Percentiles rank a stretch among this genome's conserved stretches.
phyloP scores from a whole-genome alignment of 352 stramenopile genomes.

The Blastocystis sp. region DNA sequence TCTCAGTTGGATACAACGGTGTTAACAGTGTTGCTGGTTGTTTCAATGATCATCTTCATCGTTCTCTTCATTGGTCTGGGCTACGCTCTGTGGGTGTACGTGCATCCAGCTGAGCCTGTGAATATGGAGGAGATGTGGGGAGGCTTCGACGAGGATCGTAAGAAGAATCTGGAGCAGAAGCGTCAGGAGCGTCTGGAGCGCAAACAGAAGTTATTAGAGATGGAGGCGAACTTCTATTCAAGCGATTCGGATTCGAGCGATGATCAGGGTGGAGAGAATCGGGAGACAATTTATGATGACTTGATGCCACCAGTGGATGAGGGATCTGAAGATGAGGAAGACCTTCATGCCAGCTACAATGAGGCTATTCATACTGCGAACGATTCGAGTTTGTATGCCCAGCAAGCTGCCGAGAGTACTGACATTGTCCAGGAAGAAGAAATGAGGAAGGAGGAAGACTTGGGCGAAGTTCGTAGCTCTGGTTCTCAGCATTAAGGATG shows the following conservation, averaged over 20 bases:
- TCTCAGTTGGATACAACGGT: slow-evolving; percentile 1
- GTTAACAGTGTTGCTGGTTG: slow-evolving; percentile 12
- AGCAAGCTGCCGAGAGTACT: slow-evolving; percentile 26
- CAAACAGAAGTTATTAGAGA: slow-evolving; percentile 8
- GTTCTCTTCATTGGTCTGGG: slow-evolving; percentile 35
- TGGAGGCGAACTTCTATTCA: background rate
- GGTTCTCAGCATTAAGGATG: background rate
- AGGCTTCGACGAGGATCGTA: slow-evolving; percentile 22
- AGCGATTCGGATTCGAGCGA: background rate
- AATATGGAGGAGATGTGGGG: slow-evolving; percentile 18
- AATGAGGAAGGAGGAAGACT: slow-evolving; percentile 18
- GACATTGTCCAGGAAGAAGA: slow-evolving; percentile 23
- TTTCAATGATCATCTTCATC: slow-evolving; percentile 53
- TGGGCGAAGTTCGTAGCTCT: slow-evolving; percentile 27
- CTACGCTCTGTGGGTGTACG: slow-evolving; percentile 60
- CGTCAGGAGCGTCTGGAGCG: background rate
- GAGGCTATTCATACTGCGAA: slow-evolving; percentile 5
- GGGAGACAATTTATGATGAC: background rate
- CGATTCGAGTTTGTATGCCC: slow-evolving; percentile 28
- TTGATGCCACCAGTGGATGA: background rate
- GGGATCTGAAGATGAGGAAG: background rate
- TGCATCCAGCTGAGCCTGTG: background rate
- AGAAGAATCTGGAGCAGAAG: slow-evolving; percentile 16
- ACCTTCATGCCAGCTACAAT: background rate
- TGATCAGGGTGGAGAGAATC: background rate